Evolutionary conservation across 2,329 filamentous ascomycete species (phyloP), one percentile per base, ranked within the genome.

Genomic region (Aureobasidium leucospermi): DNA sequence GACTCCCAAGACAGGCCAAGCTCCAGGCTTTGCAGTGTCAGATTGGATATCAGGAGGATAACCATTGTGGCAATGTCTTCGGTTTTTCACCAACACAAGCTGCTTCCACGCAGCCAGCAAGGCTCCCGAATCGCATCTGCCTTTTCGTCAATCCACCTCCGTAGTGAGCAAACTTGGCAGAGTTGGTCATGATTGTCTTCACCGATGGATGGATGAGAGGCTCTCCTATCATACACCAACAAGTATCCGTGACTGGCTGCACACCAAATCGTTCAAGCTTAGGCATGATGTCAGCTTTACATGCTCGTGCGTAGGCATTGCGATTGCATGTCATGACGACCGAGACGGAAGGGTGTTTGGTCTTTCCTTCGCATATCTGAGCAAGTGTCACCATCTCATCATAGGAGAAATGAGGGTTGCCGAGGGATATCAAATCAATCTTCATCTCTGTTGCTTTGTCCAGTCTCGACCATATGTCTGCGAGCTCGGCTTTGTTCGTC

Each of bases 91-190:
- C 58, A 45, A 28, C 13, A 38, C 64, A 67, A 4, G 64, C 67
- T 8, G 60, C 60, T 23, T 64, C 51, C 1, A 70, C 64, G 45
- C 68, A 70, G 4, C 60, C 59, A 3, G 32, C 58, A 15, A 70
- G 48, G 59, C 67, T 64, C 4, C 65, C 67, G 60, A 69, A 70
- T 3, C 64, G 64, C 9, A 69, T 60, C 31, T 61, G 48, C 19
- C 65, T 57, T 5, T 60, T 60, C 1, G 65, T 65, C 31, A 70
- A 55, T 4, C 67, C 67, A 0, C 64, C 63, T 1, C 71, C 72
- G 36, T 78, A 79, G 65, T 79, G 75, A 0, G 76, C 76, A 63
- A 78, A 78, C 62, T 79, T 79, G 0, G 67, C 75, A 1, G 76
- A 79, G 53, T 78, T 78, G 0, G 72, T 78, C 75, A 76, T 72